These are phyloP conservation scores for Eremochloa ophiuroides DNA, from an alignment of 176 grass and related monocot genomes.

Conservation along the genomic window DNA sequence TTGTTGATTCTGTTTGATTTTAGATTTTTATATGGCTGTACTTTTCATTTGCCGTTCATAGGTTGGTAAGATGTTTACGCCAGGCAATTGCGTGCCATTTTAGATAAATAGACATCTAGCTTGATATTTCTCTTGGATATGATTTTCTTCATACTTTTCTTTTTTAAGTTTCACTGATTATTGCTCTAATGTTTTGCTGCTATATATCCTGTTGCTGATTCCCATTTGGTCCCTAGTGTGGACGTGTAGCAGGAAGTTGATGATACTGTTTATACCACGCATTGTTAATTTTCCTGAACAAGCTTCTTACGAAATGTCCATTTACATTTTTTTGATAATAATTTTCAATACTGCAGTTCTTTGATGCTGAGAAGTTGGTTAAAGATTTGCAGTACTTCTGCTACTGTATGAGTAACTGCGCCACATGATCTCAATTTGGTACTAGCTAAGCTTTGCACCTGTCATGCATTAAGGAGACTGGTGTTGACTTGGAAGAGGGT, in stretches of 20 bases:
- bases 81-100: background rate
- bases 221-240: background rate
- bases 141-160: background rate
- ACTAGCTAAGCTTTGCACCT: too few species aligned
- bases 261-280: background rate
- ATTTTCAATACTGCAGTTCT: background rate
- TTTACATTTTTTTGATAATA: background rate
- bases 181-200: background rate
- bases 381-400: background rate
- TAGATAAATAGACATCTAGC: background rate
- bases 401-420: background rate
- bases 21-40: background rate
- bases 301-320: background rate
- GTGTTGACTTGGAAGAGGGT: slow-evolving; percentile 48
- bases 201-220: background rate
- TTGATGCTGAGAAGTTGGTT: background rate
- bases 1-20: background rate
- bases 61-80: background rate
- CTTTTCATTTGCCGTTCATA: background rate
- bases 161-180: background rate
- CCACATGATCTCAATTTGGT: background rate
- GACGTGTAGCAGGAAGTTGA: background rate
- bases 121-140: background rate
- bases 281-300: background rate
- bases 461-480: slow-evolving; percentile 44